Evolutionary conservation across 108 stramenopile genomes (phyloP).

Genomic region (Aurantiochytrium sp.): DNA sequence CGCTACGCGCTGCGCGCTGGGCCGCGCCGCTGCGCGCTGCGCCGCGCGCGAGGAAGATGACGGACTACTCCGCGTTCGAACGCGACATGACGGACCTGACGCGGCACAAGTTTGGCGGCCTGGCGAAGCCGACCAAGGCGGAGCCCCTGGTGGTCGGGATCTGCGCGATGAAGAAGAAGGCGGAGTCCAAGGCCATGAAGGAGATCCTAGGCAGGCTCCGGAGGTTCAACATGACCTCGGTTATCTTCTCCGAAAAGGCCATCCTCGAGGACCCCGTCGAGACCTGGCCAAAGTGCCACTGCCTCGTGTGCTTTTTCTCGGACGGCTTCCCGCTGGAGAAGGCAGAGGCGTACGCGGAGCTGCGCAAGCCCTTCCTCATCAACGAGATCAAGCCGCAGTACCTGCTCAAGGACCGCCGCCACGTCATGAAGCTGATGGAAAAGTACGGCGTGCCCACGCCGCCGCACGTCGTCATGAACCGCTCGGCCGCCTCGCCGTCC

Average conservation of each 20-base stretch:
- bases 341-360: conserved; percentile 78
- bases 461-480: conserved; percentile 72
- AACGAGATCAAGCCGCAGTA: conserved; percentile 87
- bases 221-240: conserved; percentile 62
- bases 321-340: conserved; percentile 86
- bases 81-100: background rate
- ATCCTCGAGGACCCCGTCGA: conserved; percentile 82
- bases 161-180: conserved; percentile 89
- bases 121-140: background rate
- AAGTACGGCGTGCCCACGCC: conserved; percentile 86
- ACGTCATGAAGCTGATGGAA: conserved; percentile 83
- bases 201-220: conserved; percentile 86
- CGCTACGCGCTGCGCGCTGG: no score
- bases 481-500: conserved; percentile 58
- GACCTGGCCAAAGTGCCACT: conserved; percentile 87
- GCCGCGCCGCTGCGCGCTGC: no score
- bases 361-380: conserved; percentile 78
- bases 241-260: conserved; percentile 84
- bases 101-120: background rate
- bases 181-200: conserved; percentile 70
- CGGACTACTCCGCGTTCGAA: background rate
- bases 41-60: no score
- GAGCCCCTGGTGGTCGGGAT: conserved; percentile 74
- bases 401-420: conserved; percentile 76
- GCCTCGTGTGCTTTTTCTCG: conserved; percentile 90